Conservation (phyloP, 2,329 filamentous ascomycete genomes). For the Dactylellina drechsleri region DNA sequence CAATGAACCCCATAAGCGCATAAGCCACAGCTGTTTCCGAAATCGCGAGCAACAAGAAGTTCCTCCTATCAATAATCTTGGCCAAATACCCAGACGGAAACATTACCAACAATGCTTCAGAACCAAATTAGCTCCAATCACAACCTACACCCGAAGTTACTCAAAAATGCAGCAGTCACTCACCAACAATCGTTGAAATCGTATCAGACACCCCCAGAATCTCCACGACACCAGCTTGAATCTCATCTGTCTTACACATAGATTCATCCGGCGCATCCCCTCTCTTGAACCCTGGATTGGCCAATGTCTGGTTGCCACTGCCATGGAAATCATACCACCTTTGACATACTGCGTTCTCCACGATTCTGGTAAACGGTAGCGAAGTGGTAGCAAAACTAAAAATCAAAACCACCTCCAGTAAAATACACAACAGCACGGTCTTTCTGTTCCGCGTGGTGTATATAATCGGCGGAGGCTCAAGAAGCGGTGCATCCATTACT, state of each 20-base stretch:
- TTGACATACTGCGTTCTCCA: constrained; percentile 52
- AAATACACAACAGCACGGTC: constrained; percentile 35
- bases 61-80: constrained; percentile 43
- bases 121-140: constrained; percentile 6
- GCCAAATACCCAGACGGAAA: constrained; percentile 48
- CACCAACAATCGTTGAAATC: constrained; percentile 44
- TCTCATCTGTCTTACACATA: constrained; percentile 52
- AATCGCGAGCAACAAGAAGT: constrained; percentile 35
- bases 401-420: constrained; percentile 44
- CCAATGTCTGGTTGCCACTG: constrained; percentile 23
- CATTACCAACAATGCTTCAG: constrained; percentile 42
- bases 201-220: constrained; percentile 51
- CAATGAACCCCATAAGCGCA: constrained; percentile 39
- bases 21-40: constrained; percentile 34
- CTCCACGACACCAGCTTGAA: constrained; percentile 50
- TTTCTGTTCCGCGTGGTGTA: constrained; percentile 34
- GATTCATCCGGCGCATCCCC: constrained; percentile 27
- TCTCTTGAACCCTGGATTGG: constrained; percentile 6
- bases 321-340: constrained; percentile 37
- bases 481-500: constrained; percentile 44
- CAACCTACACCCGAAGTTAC: neutral
- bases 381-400: constrained; percentile 46
- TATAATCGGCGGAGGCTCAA: constrained; percentile 11
- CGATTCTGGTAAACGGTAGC: constrained; percentile 41
- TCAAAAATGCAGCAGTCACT: neutral